These are phyloP conservation scores for Wickerhamomyces canadensis DNA, from an alignment of 805 yeast genomes.

Conservation along the genomic window DNA sequence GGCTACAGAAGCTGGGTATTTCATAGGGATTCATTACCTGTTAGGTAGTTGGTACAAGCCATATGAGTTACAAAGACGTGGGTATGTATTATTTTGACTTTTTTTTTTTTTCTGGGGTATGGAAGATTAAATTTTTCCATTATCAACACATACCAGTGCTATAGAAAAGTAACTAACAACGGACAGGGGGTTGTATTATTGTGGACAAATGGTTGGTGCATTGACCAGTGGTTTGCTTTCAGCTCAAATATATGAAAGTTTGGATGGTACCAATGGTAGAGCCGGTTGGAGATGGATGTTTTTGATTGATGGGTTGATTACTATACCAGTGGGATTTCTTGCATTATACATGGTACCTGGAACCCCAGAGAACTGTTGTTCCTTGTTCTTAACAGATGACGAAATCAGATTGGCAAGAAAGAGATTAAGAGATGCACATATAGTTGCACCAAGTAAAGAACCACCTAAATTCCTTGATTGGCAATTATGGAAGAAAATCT, in stretches of 20 bases:
- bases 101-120: no score
- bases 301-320: slow-evolving; percentile 56
- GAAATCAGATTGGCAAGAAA: slow-evolving; percentile 49
- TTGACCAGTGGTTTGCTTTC: slow-evolving; percentile 54
- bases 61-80: slow-evolving; percentile 53
- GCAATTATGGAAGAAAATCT: slow-evolving; percentile 46
- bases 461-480: slow-evolving; percentile 33
- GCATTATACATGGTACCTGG: slow-evolving; percentile 60
- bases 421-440: slow-evolving; percentile 34
- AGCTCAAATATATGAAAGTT: slow-evolving; percentile 34
- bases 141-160: no score
- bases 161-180: no score
- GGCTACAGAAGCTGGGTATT: slow-evolving; percentile 13
- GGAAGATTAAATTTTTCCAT: no score
- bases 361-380: slow-evolving; percentile 53
- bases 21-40: slow-evolving; percentile 38
- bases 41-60: slow-evolving; percentile 57
- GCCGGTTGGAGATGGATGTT: slow-evolving; percentile 67
- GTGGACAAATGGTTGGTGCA: slow-evolving; percentile 44
- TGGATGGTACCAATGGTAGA: slow-evolving; percentile 39
- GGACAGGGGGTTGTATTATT: slow-evolving; percentile 51
- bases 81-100: no score
- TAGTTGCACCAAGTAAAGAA: slow-evolving; percentile 27
- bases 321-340: slow-evolving; percentile 50
- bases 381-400: slow-evolving; percentile 47